Evolutionary conservation across 176 grass and related monocot species (phyloP).

Genomic region (Oryza coarctata): DNA sequence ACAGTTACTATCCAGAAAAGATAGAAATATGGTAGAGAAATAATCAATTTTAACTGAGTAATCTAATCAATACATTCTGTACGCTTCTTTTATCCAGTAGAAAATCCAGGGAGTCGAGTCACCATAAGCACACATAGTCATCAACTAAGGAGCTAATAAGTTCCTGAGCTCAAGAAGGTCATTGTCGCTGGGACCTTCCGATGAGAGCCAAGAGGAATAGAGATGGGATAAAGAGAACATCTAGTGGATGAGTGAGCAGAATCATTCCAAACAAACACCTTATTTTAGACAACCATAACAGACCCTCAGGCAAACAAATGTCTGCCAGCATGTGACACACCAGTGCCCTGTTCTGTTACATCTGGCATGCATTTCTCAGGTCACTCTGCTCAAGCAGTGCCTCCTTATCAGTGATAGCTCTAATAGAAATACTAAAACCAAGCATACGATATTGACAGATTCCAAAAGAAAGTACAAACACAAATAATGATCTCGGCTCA

Average conservation of each 20-base stretch:
- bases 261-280: background rate
- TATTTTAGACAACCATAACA: background rate
- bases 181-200: background rate
- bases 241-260: background rate
- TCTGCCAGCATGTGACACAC: background rate
- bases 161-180: background rate
- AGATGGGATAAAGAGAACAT: background rate
- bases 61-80: background rate
- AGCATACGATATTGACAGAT: background rate
- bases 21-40: slow-evolving; percentile 26
- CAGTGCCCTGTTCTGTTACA: background rate
- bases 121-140: background rate
- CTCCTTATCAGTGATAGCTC: background rate
- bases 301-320: background rate
- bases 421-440: background rate
- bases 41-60: background rate
- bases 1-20: background rate
- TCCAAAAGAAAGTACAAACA: background rate
- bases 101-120: slow-evolving; percentile 10
- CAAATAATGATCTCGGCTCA: background rate
- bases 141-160: background rate
- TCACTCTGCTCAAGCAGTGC: background rate
- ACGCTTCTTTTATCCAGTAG: background rate
- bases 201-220: background rate
- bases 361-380: background rate